Evolutionary conservation across 768 basidiomycete species (phyloP).

Genomic region (Podaxis carcinomalis): DNA sequence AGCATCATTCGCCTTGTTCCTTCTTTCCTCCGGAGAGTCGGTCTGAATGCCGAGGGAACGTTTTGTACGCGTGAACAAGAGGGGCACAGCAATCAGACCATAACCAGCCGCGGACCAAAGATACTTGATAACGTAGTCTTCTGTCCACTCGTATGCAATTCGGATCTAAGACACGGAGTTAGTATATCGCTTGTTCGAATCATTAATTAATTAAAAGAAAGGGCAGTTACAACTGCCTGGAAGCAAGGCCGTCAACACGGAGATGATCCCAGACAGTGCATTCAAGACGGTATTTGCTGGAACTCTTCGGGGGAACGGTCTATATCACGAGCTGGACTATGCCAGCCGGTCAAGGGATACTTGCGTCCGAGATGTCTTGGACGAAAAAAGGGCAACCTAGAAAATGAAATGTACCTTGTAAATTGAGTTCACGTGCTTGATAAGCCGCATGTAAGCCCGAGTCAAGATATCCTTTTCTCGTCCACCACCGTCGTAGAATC

Average conservation of each 20-base stretch:
- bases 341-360: too few relatives aligned
- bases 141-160: slow-evolving; percentile 92
- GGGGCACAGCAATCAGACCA: slow-evolving; percentile 84
- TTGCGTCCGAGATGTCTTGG: background rate
- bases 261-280: too few relatives aligned
- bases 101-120: slow-evolving; percentile 94
- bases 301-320: too few relatives aligned
- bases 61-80: slow-evolving; percentile 63
- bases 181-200: background rate
- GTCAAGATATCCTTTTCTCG: slow-evolving; percentile 81
- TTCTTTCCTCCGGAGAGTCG: background rate
- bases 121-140: slow-evolving; percentile 97
- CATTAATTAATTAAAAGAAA: background rate
- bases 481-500: slow-evolving; percentile 88
- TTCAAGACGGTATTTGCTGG: too few relatives aligned
- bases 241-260: background rate
- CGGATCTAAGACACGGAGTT: slow-evolving; percentile 51
- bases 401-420: slow-evolving; percentile 59
- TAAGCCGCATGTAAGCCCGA: slow-evolving; percentile 71
- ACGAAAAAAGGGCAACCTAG: background rate
- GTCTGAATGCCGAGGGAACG: slow-evolving; percentile 29
- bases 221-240: background rate
- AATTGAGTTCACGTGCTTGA: slow-evolving; percentile 87
- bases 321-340: too few relatives aligned
- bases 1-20: slow-evolving; percentile 25